These are phyloP conservation scores for Colletotrichum euphorbiae DNA, from an alignment of 2,329 filamentous ascomycete genomes.

Conservation along the genomic window DNA sequence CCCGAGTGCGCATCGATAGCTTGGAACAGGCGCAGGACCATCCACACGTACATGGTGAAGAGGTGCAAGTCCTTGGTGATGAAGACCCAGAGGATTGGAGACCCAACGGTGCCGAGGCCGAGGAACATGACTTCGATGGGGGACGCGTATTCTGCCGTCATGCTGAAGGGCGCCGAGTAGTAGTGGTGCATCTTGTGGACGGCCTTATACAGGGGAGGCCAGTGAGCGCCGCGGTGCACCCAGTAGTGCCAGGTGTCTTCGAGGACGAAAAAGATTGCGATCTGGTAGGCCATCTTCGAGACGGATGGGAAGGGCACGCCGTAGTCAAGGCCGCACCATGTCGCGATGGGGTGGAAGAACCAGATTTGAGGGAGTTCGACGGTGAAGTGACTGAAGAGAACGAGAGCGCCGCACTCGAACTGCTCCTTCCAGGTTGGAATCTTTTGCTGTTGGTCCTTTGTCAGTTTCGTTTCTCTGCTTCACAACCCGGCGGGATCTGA, in stretches of 20 bases:
- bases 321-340: conserved; percentile 89
- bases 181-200: conserved; percentile 99
- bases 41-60: conserved; percentile 98
- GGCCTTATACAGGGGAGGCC: conserved; percentile 92
- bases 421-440: conserved; percentile 91
- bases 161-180: conserved; percentile 97
- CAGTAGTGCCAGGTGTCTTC: conserved; percentile 99
- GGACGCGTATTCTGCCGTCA: conserved; percentile 97
- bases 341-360: conserved; percentile 97
- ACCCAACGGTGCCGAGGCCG: conserved; percentile 85
- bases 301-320: conserved; percentile 88
- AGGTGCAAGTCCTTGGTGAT: conserved; percentile 91
- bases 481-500: neutral
- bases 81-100: conserved; percentile 85
- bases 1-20: conserved; percentile 97
- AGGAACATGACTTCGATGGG: conserved; percentile 97
- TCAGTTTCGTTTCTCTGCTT: neutral
- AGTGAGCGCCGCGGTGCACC: conserved; percentile 92
- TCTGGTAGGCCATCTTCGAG: conserved; percentile 90
- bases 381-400: conserved; percentile 95
- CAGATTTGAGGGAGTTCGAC: conserved; percentile 99
- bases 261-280: conserved; percentile 92
- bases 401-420: conserved; percentile 91
- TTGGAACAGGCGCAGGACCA: conserved; percentile 91
- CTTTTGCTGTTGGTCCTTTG: conserved; percentile 66